These are phyloP conservation scores for Penicillium goetzii DNA, from an alignment of 495 filamentous ascomycete species.

Conservation along the genomic window DNA sequence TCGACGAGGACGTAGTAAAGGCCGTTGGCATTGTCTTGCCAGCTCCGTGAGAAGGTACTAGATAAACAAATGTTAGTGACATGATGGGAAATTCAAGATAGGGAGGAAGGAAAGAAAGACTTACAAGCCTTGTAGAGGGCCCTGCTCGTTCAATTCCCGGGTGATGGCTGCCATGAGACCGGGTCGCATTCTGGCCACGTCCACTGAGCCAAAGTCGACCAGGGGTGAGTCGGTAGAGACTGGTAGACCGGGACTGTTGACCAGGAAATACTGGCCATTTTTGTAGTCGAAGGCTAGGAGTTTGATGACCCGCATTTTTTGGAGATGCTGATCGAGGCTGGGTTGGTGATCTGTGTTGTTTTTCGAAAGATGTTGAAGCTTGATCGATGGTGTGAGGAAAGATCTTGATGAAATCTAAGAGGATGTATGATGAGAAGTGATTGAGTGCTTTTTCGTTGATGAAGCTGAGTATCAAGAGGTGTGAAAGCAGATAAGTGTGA, in stretches of 20 bases:
- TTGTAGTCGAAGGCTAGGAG: background rate
- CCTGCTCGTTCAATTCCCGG: background rate
- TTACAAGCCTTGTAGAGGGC: background rate
- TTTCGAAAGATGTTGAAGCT: too few relatives aligned
- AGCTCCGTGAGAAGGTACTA: constrained; percentile 10
- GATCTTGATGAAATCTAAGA: too few relatives aligned
- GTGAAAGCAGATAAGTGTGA: too few relatives aligned
- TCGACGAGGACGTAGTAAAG: background rate
- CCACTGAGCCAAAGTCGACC: background rate
- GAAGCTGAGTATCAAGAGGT: too few relatives aligned
- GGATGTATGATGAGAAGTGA: too few relatives aligned
- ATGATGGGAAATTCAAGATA: background rate
- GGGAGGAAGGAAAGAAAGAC: background rate
- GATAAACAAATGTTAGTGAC: background rate
- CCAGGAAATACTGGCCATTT: background rate
- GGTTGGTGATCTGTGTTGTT: too few relatives aligned
- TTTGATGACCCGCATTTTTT: background rate
- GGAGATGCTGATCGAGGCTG: too few relatives aligned
- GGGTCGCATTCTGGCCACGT: background rate
- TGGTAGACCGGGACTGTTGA: background rate
- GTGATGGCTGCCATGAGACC: background rate
- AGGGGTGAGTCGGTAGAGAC: background rate
- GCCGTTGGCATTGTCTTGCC: background rate
- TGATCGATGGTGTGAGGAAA: too few relatives aligned
- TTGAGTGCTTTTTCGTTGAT: too few relatives aligned